Evolutionary conservation across 1,284 basidiomycete species (phyloP).

Genomic region (Irpex sp.): DNA sequence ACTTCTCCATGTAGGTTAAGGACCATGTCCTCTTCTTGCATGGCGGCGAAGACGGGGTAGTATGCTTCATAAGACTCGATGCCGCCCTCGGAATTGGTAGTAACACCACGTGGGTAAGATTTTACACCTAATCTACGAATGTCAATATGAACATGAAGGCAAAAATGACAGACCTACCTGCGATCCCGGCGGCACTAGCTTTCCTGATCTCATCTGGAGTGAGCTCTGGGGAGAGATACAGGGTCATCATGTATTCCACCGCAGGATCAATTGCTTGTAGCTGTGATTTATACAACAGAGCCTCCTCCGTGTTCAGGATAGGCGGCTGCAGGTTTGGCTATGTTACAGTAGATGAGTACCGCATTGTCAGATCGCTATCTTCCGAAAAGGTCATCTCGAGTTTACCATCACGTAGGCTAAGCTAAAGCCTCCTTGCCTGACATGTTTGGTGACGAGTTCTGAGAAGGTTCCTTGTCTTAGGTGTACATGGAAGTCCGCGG

Average conservation of each 20-base stretch:
- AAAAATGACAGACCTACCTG: conserved; percentile 39
- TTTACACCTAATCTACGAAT: conserved; percentile 78
- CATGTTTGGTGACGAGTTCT: conserved; percentile 87
- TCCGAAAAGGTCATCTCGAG: too few relatives aligned
- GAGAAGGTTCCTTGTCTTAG: conserved; percentile 87
- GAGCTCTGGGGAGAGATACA: conserved; percentile 90
- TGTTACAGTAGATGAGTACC: conserved; percentile 11
- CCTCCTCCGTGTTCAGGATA: conserved; percentile 82
- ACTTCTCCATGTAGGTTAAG: conserved; percentile 98
- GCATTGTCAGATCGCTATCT: not conserved
- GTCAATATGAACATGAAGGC: conserved; percentile 5
- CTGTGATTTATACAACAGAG: conserved; percentile 75
- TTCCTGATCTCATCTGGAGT: conserved; percentile 90
- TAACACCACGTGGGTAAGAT: conserved; percentile 96
- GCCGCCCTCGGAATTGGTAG: conserved; percentile 95
- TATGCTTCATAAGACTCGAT: conserved; percentile 96
- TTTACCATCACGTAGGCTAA: conserved; percentile 96
- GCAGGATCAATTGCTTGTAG: conserved; percentile 76
- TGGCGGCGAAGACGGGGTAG: conserved; percentile 92
- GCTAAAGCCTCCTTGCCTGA: conserved; percentile 84
- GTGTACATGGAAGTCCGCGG: conserved; percentile 97
- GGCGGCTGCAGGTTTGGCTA: conserved; percentile 96
- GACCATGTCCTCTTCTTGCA: conserved; percentile 93
- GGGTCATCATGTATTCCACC: conserved; percentile 91
- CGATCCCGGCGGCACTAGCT: conserved; percentile 83